Conservation (phyloP, 2,329 filamentous ascomycete genomes). For the Phoma sp. region DNA sequence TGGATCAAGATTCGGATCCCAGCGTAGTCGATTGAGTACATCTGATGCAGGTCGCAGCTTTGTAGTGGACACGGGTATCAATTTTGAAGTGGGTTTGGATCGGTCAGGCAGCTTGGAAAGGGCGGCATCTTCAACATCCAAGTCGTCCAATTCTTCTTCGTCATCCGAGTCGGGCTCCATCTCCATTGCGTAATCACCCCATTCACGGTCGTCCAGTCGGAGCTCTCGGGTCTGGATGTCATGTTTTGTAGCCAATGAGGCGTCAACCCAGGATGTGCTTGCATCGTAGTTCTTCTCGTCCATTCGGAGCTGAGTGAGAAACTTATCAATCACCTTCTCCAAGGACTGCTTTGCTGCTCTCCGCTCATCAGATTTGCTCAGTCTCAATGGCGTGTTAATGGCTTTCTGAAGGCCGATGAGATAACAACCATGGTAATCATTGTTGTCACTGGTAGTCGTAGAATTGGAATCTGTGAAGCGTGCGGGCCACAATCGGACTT, state of each 20-base stretch:
- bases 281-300: conserved; percentile 48
- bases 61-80: conserved; percentile 28
- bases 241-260: conserved; percentile 37
- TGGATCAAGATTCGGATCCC: conserved; percentile 55
- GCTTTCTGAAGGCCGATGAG: conserved; percentile 61
- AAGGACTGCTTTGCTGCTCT: conserved; percentile 55
- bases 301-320: conserved; percentile 43
- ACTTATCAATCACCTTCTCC: conserved; percentile 41
- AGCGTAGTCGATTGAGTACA: conserved; percentile 57
- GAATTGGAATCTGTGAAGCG: conserved; percentile 55
- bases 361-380: conserved; percentile 45
- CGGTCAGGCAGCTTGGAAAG: conserved; percentile 25
- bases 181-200: conserved; percentile 56
- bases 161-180: conserved; percentile 50
- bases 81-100: conserved; percentile 20
- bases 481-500: conserved; percentile 68
- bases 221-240: conserved; percentile 48
- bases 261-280: conserved; percentile 44
- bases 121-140: conserved; percentile 21
- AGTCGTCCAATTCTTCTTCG: conserved; percentile 34
- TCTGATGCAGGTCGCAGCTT: conserved; percentile 51
- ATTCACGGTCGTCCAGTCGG: conserved; percentile 56
- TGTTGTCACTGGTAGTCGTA: conserved; percentile 20
- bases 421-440: conserved; percentile 66
- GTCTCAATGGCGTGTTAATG: background rate